These are phyloP conservation scores for Sphagnum fallax DNA, from an alignment of 228 moss, liverwort and hornwort species.

Conservation along the genomic window DNA sequence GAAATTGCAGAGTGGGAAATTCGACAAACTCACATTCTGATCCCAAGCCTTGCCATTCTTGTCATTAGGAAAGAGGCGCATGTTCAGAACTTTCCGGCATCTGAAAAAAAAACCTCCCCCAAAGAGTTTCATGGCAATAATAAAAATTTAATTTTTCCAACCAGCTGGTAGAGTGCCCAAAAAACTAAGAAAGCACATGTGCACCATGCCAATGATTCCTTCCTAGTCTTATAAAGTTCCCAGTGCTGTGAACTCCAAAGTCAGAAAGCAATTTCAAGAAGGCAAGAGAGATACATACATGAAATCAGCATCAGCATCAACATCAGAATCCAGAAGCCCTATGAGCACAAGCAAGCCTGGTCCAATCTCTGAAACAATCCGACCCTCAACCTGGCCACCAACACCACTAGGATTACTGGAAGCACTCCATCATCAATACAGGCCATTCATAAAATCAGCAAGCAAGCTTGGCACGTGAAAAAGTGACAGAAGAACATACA, in stretches of 20 bases:
- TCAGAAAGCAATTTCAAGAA: background rate
- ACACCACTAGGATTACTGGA: background rate
- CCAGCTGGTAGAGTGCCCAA: too few relatives aligned
- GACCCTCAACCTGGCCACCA: conserved; percentile 61
- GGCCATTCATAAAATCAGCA: too few relatives aligned
- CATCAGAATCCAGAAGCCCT: conserved; percentile 70
- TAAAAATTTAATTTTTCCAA: too few relatives aligned
- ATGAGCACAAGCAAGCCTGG: conserved; percentile 77
- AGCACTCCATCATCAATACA: background rate
- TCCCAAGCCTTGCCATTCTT: conserved; percentile 73
- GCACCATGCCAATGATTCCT: background rate
- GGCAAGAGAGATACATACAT: conserved; percentile 28
- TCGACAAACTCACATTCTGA: conserved; percentile 43
- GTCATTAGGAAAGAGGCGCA: conserved; percentile 63
- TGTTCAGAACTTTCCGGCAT: conserved; percentile 69
- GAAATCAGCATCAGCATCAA: conserved; percentile 69
- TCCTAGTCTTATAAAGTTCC: background rate
- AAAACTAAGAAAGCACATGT: background rate
- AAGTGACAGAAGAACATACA: too few relatives aligned
- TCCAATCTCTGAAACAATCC: conserved; percentile 58
- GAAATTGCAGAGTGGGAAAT: background rate
- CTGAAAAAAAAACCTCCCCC: conserved; percentile 14
- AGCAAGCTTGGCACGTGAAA: too few relatives aligned
- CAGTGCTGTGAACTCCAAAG: background rate
- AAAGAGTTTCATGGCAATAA: background rate